Evolutionary conservation across 495 filamentous ascomycete species (phyloP).

Genomic region (Neurospora cerealis): DNA sequence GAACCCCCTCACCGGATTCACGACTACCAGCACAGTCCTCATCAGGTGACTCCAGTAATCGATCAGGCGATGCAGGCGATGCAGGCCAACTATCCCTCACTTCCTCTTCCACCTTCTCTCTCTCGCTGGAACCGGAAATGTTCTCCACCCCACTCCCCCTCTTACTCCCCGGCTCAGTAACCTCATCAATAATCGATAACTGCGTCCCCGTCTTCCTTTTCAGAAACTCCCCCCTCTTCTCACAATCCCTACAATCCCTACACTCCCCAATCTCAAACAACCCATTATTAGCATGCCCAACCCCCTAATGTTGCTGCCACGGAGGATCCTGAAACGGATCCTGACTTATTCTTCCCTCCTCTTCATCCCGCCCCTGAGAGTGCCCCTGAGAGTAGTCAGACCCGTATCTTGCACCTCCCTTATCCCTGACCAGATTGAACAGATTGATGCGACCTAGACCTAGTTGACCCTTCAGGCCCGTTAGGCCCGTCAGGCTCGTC

Average conservation of each 20-base stretch:
- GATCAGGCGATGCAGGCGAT: neutral
- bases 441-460: no score
- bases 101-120: neutral
- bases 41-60: neutral
- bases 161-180: neutral
- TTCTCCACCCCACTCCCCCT: neutral
- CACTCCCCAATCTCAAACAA: neutral
- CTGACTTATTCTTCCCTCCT: neutral
- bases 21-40: neutral
- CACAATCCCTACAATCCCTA: neutral
- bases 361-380: neutral
- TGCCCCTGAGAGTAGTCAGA: neutral
- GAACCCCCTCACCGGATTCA: neutral
- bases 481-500: no score
- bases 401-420: neutral
- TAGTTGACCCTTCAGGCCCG: no score
- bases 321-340: neutral
- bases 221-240: neutral
- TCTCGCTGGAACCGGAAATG: neutral
- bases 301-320: neutral
- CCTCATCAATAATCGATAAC: neutral
- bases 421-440: no score
- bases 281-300: neutral
- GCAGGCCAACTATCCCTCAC: neutral
- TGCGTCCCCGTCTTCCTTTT: neutral